These are phyloP conservation scores for Epichloe brachyelytri DNA, from an alignment of 2,329 filamentous ascomycete species.

Conservation along the genomic window DNA sequence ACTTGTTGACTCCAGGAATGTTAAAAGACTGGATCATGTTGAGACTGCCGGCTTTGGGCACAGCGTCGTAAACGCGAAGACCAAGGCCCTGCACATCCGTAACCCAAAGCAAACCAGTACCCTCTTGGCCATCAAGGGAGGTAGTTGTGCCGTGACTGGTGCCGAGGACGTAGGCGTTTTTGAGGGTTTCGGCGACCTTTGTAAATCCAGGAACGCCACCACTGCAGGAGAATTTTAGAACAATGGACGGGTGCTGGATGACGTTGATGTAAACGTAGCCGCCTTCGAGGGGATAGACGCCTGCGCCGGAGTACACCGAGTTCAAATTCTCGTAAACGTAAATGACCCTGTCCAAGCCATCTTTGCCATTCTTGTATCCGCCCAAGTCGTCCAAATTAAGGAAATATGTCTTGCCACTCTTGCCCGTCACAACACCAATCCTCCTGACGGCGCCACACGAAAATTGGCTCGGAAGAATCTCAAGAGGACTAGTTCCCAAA, in stretches of 20 bases:
- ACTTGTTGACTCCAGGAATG: constrained; percentile 40
- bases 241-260: constrained; percentile 39
- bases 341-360: constrained; percentile 28
- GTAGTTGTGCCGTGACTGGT: constrained; percentile 45
- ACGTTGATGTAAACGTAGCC: constrained; percentile 37
- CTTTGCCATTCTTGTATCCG: constrained; percentile 24
- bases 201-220: constrained; percentile 39
- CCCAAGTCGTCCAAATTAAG: constrained; percentile 28
- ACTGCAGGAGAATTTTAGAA: constrained; percentile 45
- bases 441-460: constrained; percentile 29
- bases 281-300: constrained; percentile 34
- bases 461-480: constrained; percentile 28
- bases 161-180: constrained; percentile 40
- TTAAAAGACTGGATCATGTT: constrained; percentile 37
- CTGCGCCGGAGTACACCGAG: constrained; percentile 33
- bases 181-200: constrained; percentile 36
- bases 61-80: constrained; percentile 38
- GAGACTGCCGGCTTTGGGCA: constrained; percentile 33
- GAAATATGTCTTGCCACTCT: constrained; percentile 36
- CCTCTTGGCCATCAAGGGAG: constrained; percentile 36
- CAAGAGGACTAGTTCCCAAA: constrained; percentile 32
- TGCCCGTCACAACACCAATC: constrained; percentile 37
- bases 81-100: constrained; percentile 41
- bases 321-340: constrained; percentile 31
- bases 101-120: constrained; percentile 44